Conservation (phyloP, 495 filamentous ascomycete genomes). For the Poronia punctata region DNA sequence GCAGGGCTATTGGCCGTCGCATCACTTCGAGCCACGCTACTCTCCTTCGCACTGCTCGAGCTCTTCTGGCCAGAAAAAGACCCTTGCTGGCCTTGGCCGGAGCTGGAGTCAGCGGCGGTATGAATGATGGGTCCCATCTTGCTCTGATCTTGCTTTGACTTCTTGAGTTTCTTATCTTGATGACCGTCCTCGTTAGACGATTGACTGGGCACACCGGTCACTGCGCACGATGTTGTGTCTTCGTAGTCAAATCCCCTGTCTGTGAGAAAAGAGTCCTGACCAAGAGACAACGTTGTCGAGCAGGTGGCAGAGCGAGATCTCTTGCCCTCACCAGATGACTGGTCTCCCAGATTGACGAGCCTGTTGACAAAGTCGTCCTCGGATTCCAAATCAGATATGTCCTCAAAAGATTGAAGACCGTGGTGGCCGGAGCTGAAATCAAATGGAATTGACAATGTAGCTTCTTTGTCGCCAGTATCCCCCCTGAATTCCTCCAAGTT, state of each 20-base stretch:
- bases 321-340: constrained; percentile 53
- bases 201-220: constrained; percentile 41
- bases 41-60: constrained; percentile 14
- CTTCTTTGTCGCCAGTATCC: constrained; percentile 37
- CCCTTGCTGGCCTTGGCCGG: constrained; percentile 32
- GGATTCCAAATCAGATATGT: constrained; percentile 84
- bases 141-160: constrained; percentile 38
- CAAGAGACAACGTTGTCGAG: constrained; percentile 54
- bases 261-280: constrained; percentile 68
- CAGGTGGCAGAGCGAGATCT: constrained; percentile 74
- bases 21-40: constrained; percentile 19
- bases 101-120: constrained; percentile 32
- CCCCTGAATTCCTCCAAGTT: constrained; percentile 67
- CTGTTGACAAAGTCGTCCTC: constrained; percentile 82
- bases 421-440: constrained; percentile 49
- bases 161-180: constrained; percentile 62
- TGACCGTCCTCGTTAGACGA: constrained; percentile 42
- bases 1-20: constrained; percentile 23
- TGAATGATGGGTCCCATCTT: constrained; percentile 40
- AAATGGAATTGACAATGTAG: constrained; percentile 48
- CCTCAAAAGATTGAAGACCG: constrained; percentile 71
- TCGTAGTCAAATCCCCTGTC: constrained; percentile 74
- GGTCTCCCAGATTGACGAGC: constrained; percentile 59
- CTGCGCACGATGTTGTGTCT: constrained; percentile 53
- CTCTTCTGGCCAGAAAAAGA: constrained; percentile 25